Evolutionary conservation across 1,284 basidiomycete species (phyloP), one percentile per base, ranked within the genome.

Genomic region (Ustilago vetiveriae): DNA sequence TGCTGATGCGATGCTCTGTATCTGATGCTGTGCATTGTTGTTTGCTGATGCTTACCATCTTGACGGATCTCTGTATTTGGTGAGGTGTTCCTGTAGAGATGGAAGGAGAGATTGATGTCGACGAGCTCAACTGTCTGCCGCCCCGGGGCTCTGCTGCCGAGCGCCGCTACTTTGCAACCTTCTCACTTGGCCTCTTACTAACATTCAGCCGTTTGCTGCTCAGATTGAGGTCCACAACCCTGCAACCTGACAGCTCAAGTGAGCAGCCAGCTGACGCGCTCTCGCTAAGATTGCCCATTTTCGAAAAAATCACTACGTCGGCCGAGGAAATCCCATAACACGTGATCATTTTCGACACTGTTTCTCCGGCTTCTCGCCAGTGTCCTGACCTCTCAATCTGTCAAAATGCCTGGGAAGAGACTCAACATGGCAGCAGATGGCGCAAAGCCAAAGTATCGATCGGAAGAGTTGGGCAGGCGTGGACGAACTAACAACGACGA

Each of bases 21-120:
- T 27, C 14, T 13, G 10, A 14, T 35, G 10, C 10, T n/a, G 33
- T 35, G n/a, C 21, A 19, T 13, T 21, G 36, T 14, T 3, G 33
- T 2, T 36, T 56, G 38, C 21, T 66, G 50, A 66, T 67, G 59
- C 69, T 72, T 67, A 72, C 69, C 69, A 72, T 72, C 64, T 72
- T 72, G 69, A 68, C 53, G 65, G 69, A 72, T 72, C 58, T 67
- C 42, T 67, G 50, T 65, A 32, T 69, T 29, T 58, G 50, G 55
- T 63, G 66, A 69, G 66, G 66, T 36, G 65, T 68, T 62, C 65
- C 59, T 63, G 51, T 51, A 63, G 59, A 41, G 52, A 30, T 49
- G 39, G 47, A 59, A 59, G 66, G 48, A 58, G 51, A 47, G 48
- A 32, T 38, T 43, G 51, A 63, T 51, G 51, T 53, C 30, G 59